Evolutionary conservation across 1,284 basidiomycete genomes (phyloP).

Genomic region (Testicularia cyperi): DNA sequence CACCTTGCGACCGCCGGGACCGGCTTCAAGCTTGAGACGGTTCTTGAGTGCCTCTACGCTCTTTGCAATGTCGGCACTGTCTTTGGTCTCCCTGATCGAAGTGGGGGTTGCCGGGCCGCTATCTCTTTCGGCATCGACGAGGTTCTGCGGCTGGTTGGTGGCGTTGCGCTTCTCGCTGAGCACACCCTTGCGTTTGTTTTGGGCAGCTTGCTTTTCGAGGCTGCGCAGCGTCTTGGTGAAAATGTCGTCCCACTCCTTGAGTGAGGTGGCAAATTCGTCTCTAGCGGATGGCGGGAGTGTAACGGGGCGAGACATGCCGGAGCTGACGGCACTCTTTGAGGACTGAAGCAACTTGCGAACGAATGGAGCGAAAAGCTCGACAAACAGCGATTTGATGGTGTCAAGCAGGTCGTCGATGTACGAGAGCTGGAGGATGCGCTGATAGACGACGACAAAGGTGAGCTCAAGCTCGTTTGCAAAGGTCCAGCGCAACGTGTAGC

Average conservation of each 20-base stretch:
- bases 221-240: slow-evolving; percentile 76
- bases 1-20: slow-evolving; percentile 65
- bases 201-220: slow-evolving; percentile 73
- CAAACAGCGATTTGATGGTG: slow-evolving; percentile 42
- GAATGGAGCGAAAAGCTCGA: slow-evolving; percentile 45
- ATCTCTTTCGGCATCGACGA: slow-evolving; percentile 25
- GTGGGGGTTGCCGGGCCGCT: slow-evolving; percentile 34
- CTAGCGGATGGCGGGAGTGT: slow-evolving; percentile 33
- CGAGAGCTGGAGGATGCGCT: slow-evolving; percentile 89
- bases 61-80: slow-evolving; percentile 84
- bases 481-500: slow-evolving; percentile 53
- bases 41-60: slow-evolving; percentile 89
- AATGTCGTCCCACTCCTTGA: slow-evolving; percentile 77
- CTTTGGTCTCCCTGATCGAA: slow-evolving; percentile 62
- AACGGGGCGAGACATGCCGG: slow-evolving; percentile 67
- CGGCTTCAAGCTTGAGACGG: slow-evolving; percentile 66
- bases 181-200: slow-evolving; percentile 38
- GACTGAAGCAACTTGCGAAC: slow-evolving; percentile 65
- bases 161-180: slow-evolving; percentile 32
- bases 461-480: slow-evolving; percentile 56
- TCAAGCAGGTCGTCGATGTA: slow-evolving; percentile 80
- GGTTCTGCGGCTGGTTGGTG: slow-evolving; percentile 17
- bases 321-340: slow-evolving; percentile 75
- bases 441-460: slow-evolving; percentile 70
- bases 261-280: slow-evolving; percentile 69